Conservation (phyloP, 2,329 filamentous ascomycete genomes). For the Coniochaeta sp. region DNA sequence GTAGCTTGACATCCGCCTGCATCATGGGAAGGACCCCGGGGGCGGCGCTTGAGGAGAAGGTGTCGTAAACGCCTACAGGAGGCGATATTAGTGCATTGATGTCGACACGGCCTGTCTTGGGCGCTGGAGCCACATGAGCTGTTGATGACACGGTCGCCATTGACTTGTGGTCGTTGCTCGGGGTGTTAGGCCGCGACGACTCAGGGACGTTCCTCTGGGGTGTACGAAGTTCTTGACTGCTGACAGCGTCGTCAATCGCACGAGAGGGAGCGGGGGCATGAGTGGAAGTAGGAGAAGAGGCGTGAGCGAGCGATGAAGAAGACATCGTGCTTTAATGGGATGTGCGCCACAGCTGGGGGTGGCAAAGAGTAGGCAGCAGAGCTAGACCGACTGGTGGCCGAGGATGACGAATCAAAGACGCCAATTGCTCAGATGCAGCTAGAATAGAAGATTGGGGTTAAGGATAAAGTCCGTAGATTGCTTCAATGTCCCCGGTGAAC, state of each 20-base stretch:
- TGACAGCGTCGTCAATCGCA: neutral
- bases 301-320: neutral
- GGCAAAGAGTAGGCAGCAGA: constrained; percentile 11
- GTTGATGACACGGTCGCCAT: neutral
- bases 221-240: no score
- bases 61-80: constrained; percentile 48
- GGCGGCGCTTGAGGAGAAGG: constrained; percentile 26
- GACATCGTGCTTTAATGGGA: constrained; percentile 1
- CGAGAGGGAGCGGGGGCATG: neutral
- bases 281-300: neutral
- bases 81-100: constrained; percentile 56
- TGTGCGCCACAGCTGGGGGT: constrained; percentile 5
- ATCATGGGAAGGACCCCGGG: constrained; percentile 13
- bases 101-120: constrained; percentile 34
- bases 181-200: neutral
- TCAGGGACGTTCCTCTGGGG: no score
- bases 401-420: constrained; percentile 2
- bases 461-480: neutral
- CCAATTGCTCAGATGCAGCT: neutral
- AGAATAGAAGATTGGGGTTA: neutral
- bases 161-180: neutral
- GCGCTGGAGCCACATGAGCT: constrained; percentile 1
- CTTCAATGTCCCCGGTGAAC: neutral
- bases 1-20: constrained; percentile 15
- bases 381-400: constrained; percentile 4